Percentiles rank a stretch among this genome's conserved stretches.
Conservation (phyloP, 176 grass and related monocot genomes). For the Pontederia paniculata region DNA sequence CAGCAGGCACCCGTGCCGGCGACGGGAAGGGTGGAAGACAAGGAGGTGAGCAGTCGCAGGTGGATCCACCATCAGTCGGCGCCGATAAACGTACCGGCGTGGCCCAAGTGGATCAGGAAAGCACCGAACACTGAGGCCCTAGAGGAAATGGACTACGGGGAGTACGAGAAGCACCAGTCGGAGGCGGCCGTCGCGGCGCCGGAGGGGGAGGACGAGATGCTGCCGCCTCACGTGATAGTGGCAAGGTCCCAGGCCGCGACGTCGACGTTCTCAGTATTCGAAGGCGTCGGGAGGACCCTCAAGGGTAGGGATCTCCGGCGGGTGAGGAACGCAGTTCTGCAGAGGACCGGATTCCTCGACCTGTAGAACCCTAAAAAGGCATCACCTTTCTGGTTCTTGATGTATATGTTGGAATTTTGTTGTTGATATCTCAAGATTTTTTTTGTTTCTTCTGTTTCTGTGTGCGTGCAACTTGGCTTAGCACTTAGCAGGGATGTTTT, state of each 20-base stretch:
- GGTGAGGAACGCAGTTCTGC: slow-evolving; percentile 27
- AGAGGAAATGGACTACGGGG: not conserved
- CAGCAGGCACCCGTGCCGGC: not conserved
- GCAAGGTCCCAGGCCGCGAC: slow-evolving; percentile 11
- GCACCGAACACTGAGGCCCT: not conserved
- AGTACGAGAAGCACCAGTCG: not conserved
- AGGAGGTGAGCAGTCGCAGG: not conserved
- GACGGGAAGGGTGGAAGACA: not conserved
- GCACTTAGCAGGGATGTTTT: too few relatives aligned
- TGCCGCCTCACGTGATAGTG: slow-evolving; percentile 33
- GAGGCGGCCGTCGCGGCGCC: too few relatives aligned
- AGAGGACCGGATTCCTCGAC: slow-evolving; percentile 30
- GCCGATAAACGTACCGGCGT: slow-evolving; percentile 12
- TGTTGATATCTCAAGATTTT: too few relatives aligned
- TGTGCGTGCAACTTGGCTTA: too few relatives aligned
- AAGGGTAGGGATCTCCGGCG: slow-evolving; percentile 32
- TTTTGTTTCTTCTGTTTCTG: too few relatives aligned
- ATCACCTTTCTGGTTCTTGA: not conserved
- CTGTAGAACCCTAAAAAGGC: not conserved
- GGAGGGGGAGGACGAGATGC: slow-evolving; percentile 11
- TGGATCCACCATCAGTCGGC: slow-evolving; percentile 16
- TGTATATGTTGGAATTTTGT: too few relatives aligned
- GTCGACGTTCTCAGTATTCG: slow-evolving; percentile 29
- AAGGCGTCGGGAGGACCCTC: slow-evolving; percentile 28
- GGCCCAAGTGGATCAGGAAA: slow-evolving; percentile 11